phyloP scores from a whole-genome alignment of 169 alveolate species.

The Babesia bigemina region DNA sequence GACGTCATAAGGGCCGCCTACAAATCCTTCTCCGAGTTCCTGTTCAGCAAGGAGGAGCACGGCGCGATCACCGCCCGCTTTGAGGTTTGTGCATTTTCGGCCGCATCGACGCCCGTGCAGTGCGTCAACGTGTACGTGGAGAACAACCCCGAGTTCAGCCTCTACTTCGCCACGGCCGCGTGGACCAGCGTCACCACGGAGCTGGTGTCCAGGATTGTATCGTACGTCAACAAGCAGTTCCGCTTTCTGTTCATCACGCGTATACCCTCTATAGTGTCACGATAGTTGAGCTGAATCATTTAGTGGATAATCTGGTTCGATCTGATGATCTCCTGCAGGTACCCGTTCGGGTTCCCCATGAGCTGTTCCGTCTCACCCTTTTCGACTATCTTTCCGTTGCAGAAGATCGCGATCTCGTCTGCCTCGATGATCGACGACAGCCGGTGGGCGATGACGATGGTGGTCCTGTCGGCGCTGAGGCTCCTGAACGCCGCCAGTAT shows the following conservation, averaged over 20 bases:
- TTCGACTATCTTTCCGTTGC: constrained; percentile 86
- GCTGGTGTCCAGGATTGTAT: constrained; percentile 42
- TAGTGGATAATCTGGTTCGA: constrained; percentile 67
- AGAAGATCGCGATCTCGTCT: constrained; percentile 83
- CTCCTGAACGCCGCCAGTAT: constrained; percentile 60
- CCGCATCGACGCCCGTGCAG: constrained; percentile 1
- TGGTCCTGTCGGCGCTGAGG: constrained; percentile 80
- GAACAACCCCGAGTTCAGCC: constrained; percentile 48
- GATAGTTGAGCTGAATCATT: constrained; percentile 11
- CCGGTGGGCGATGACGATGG: constrained; percentile 90
- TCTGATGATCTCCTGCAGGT: constrained; percentile 68
- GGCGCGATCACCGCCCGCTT: constrained; percentile 32
- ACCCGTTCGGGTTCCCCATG: constrained; percentile 57
- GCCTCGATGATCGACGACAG: constrained; percentile 84
- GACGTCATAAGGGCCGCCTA: constrained; percentile 36
- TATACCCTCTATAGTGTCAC: constrained; percentile 29
- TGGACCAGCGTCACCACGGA: constrained; percentile 64
- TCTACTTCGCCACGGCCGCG: constrained; percentile 64
- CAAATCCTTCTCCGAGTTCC: constrained; percentile 50
- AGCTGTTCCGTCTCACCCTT: constrained; percentile 85
- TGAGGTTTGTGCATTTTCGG: constrained; percentile 34
- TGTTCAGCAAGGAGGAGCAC: constrained; percentile 31
- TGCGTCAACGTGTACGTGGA: constrained; percentile 65
- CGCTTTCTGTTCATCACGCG: constrained; percentile 59
- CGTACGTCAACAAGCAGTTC: constrained; percentile 51